Base-by-base conservation (phyloP, 345 rosid genomes). In the Xanthoceras sorbifolium region DNA sequence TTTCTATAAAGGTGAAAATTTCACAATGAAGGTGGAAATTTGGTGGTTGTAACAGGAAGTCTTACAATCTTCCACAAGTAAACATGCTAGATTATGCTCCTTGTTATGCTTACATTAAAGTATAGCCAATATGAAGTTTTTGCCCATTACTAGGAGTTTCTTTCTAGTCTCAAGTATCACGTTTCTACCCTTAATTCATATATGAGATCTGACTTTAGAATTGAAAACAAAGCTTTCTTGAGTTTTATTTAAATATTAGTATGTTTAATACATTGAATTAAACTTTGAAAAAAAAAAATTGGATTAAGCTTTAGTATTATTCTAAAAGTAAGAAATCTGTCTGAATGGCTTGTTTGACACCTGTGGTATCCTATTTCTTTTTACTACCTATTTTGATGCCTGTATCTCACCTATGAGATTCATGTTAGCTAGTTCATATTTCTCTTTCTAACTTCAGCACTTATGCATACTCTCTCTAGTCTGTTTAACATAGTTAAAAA, bases 361-460 rank as follows among this genome's bases (percentile, higher is more conserved):
- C 22, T 68, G 1, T 9, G 48, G 25, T 22, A 1, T 42, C 7
- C 3, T 29, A 4, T 40, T 28, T 22, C 20, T 17, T 23, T 46
- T 65, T 65, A 3, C 29, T 61, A 20, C 32, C 61, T 36, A 20
- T 44, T 40, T 48, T 74, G 20, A 54, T 79, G 74, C 69, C 67
- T 52, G 54, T 44, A 75, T 61, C 12, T 29, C 28, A 68, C 11
- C 5, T 26, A 3, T 76, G 67, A 50, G 46, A 64, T 76, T 36
- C 29, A 18, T 11, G 5, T 34, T 23, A 74, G 40, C 42, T 20
- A 29, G 6, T 67, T 10, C 22, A 67, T 76, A 25, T 55, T 55
- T 20, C 8, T 55, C 23, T 57, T 20, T 44, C 25, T 34, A 15
- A 40, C 23, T 52, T 64, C 8, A 5, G 23, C 6, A 10, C 23